Evolutionary conservation across 2,329 filamentous ascomycete species (phyloP), one percentile per base, ranked within the genome.

Genomic region (Ceratocystis variospora): DNA sequence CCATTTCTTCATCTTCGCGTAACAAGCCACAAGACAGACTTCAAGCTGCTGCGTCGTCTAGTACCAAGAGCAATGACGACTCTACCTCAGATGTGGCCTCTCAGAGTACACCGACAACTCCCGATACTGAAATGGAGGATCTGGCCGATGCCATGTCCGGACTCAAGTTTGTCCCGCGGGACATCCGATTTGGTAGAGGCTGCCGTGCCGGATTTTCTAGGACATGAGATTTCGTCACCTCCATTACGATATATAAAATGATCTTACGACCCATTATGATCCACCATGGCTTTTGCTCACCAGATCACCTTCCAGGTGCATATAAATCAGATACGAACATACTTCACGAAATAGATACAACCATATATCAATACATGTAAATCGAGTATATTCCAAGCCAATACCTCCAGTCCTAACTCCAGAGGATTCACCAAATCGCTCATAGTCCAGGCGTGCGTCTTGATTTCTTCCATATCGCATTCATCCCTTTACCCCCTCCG

Each of bases 121-220:
- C 72, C 2, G 80, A 82, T 68, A 77, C 80, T 19, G 78, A 81
- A 17, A 86, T 89, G 80, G 83, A 86, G 57, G 81, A 81, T 64
- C 76, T 92, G 3, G 76, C 83, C 1, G 81, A 80, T 6, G 83
- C 86, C 66, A 88, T 92, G 86, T 88, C 87, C 0, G 79, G 86
- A 2, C 76, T 92, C 68, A 83, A 83, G 64, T 89, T 92, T 71
- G 80, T 91, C 5, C 88, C 88, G 19, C 78, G 79, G 22, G 87
- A 82, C 70, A 76, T 90, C 63, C 80, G 81, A 8, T 89, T 89
- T 73, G 86, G 86, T 15, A 79, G 82, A 67, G 79, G 79, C n/a
- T 76, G 79, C 61, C 80, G 79, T 67, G 74, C 78, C 50, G 83
- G 83, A 0, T 83, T 86, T 70, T 75, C 80, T 41, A 82, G 75